Base-by-base conservation (phyloP, 306 rosid genomes). In the Acmispon strigosus region DNA sequence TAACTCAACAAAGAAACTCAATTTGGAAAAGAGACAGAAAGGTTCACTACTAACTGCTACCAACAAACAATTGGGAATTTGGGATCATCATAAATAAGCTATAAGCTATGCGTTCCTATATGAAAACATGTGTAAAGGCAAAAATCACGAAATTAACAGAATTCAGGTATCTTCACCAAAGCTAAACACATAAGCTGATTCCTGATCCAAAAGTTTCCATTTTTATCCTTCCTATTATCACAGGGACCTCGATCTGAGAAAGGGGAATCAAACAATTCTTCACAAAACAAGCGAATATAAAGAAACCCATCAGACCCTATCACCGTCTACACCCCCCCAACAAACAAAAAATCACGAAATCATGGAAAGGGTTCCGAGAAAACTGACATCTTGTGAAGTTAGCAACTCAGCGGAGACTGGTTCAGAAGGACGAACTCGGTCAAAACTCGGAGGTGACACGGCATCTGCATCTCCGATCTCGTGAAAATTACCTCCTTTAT, bases 381-480 rank as follows among this genome's bases (percentile, higher is more conserved):
- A 84, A 80, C 90, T 82, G 47, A 91, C 97, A 78, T 72, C 51
- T 77, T 82, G 86, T 45, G 91, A 71, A 70, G 71, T 80, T 41
- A 85, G 66, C 44, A 87, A 78, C 62, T 84, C 89, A 43, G 82
- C 83, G 8, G 86, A 83, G 62, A 78, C 90, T 14, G 79, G 72
- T 34, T 88, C 96, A 45, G 88, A 69, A 43, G 78, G 69, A 20
- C 84, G 89, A 77, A 73, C 78, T 41, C 77, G 81, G 62, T 84
- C 80, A 53, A 87, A 81, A 80, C 48, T 78, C 68, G 78, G 68
- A 34, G 81, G 70, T 17, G 70, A 8, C 6, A 39, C 60, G 3
- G 80, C 19, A 59, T 78, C 83, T 42, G 69, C 82, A 45, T 84
- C 92, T 17, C 76, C 91, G 65, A 77, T 88, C 77, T 85, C 86